Evolutionary conservation across 2,329 filamentous ascomycete genomes (phyloP).

Genomic region (Sclerotinia nivalis): DNA sequence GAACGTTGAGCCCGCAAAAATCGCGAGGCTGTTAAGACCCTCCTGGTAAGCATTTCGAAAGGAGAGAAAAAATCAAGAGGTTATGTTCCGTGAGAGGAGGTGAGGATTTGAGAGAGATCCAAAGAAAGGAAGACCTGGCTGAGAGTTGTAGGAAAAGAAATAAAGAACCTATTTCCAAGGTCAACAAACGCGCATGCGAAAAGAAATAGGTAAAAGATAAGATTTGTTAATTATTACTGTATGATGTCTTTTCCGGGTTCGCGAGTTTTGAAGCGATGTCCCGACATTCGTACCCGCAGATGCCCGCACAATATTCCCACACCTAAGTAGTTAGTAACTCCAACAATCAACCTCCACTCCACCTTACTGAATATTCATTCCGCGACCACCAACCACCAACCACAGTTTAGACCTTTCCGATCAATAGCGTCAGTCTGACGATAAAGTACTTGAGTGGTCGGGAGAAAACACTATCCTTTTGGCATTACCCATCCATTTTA

Average conservation of each 20-base stretch:
- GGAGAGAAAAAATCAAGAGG: slow-evolving; percentile 24
- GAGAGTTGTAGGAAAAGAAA: slow-evolving; percentile 7
- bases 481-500: not conserved
- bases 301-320: slow-evolving; percentile 17
- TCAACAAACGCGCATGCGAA: slow-evolving; percentile 16
- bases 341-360: slow-evolving; percentile 21
- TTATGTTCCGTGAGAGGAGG: slow-evolving; percentile 27
- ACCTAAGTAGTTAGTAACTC: slow-evolving; percentile 1
- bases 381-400: slow-evolving; percentile 11
- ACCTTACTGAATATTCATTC: slow-evolving; percentile 20
- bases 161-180: not conserved
- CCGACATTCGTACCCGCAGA: slow-evolving; percentile 16
- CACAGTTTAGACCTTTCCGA: slow-evolving; percentile 7
- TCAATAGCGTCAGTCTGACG: slow-evolving; percentile 15
- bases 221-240: slow-evolving; percentile 12
- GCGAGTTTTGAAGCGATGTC: slow-evolving; percentile 23
- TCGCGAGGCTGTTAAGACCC: slow-evolving; percentile 40
- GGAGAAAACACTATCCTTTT: not conserved
- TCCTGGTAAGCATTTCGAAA: slow-evolving; percentile 40
- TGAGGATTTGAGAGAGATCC: slow-evolving; percentile 25
- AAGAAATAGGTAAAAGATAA: slow-evolving; percentile 17
- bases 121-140: slow-evolving; percentile 14
- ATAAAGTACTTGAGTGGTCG: not conserved
- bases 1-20: slow-evolving; percentile 36
- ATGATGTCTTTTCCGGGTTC: slow-evolving; percentile 24